Conservation (phyloP, 495 filamentous ascomycete genomes). For the Corynascus novoguineensis region DNA sequence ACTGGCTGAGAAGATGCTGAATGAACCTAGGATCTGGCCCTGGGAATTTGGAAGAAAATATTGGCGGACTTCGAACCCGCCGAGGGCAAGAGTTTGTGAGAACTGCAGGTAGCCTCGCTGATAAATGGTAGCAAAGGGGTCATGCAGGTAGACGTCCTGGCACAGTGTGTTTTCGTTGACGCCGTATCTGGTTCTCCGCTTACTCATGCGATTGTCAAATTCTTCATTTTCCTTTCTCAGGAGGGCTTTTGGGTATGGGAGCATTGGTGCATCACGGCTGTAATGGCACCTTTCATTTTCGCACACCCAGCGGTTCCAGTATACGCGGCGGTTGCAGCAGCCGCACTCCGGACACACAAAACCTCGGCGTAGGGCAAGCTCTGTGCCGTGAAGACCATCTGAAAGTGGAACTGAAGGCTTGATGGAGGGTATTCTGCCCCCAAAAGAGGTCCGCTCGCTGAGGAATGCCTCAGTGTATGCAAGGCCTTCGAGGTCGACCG, state of each 20-base stretch:
- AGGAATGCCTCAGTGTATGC: slow-evolving; percentile 57
- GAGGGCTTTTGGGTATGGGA: slow-evolving; percentile 27
- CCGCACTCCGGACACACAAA: slow-evolving; percentile 70
- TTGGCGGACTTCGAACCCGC: slow-evolving; percentile 25
- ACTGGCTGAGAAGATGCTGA: slow-evolving; percentile 60
- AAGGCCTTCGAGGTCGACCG: slow-evolving; percentile 34
- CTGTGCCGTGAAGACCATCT: slow-evolving; percentile 29
- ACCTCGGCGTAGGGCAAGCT: slow-evolving; percentile 41
- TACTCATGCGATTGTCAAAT: slow-evolving; percentile 4
- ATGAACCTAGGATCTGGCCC: slow-evolving; percentile 42
- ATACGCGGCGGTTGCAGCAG: slow-evolving; percentile 55
- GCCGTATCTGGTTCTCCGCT: neutral
- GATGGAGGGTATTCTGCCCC: slow-evolving; percentile 23
- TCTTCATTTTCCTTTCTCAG: slow-evolving; percentile 14
- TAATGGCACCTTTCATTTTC: slow-evolving; percentile 47
- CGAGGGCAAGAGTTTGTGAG: slow-evolving; percentile 15
- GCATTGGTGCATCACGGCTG: slow-evolving; percentile 32
- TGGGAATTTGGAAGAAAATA: slow-evolving; percentile 33
- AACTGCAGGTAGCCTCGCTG: slow-evolving; percentile 3
- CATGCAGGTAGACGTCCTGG: neutral
- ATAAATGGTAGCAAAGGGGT: slow-evolving; percentile 8
- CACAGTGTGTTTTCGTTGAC: neutral
- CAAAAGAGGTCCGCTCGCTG: slow-evolving; percentile 31
- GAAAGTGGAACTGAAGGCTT: slow-evolving; percentile 28
- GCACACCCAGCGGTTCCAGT: slow-evolving; percentile 65